Conservation (phyloP, 116 monocot genomes). For the Dioscorea cayenensis region DNA sequence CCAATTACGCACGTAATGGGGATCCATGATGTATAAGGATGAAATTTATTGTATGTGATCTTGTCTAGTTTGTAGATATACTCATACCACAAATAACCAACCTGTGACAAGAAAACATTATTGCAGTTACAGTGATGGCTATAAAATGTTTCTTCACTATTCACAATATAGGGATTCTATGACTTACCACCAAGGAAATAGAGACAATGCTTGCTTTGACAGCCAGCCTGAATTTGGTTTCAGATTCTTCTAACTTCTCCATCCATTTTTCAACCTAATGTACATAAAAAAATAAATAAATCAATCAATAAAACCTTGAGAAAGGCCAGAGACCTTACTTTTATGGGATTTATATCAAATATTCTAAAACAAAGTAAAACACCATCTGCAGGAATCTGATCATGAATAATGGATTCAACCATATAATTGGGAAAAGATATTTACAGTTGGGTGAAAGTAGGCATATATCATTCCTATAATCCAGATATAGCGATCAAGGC, state of each 20-base stretch:
- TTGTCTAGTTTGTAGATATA: slow-evolving; percentile 99
- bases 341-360: too few relatives aligned
- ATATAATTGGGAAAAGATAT: too few relatives aligned
- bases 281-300: not conserved
- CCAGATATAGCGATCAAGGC: slow-evolving; percentile 90
- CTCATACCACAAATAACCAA: slow-evolving; percentile 89
- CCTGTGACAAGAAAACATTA: slow-evolving; percentile 34
- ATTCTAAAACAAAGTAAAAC: too few relatives aligned
- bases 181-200: slow-evolving; percentile 48
- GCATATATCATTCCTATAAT: slow-evolving; percentile 98
- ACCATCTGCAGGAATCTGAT: too few relatives aligned
- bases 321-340: too few relatives aligned
- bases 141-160: not conserved
- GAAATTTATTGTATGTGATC: slow-evolving; percentile 78
- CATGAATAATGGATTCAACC: too few relatives aligned
- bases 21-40: slow-evolving; percentile 99
- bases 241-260: slow-evolving; percentile 95
- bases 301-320: not conserved
- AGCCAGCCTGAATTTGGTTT: slow-evolving; percentile 44
- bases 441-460: slow-evolving; percentile 86
- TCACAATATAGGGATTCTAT: not conserved
- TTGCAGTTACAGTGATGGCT: not conserved
- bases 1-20: slow-evolving; percentile 76
- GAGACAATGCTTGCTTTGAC: slow-evolving; percentile 71
- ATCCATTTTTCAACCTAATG: slow-evolving; percentile 90